Base-by-base conservation (phyloP, 2,329 filamentous ascomycete species). In the Aspergillus awamori region DNA sequence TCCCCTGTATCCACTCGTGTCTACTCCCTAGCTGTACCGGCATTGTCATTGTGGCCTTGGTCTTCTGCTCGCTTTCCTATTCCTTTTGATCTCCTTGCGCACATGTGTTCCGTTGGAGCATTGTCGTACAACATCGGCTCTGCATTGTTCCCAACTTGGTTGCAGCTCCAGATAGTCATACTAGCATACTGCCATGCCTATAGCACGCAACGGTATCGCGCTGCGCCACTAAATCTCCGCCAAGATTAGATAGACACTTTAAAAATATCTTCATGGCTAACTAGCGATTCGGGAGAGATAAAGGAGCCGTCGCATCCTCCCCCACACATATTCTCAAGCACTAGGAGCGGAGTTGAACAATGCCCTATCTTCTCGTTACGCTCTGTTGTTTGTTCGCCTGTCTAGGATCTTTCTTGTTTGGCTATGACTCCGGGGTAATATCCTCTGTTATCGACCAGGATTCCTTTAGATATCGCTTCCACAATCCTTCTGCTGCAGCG, bases 331-430 rank as follows among this genome's bases (percentile, higher is more conserved):
- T 8, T 20, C 24, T 39, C 28, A 26, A 56, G 17, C 24, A 45
- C 15, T 41, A 26, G 8, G 6, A 8, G 7, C n/a, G 15, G 26
- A 30, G 26, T 33, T 51, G 47, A 30, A 51, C 26, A 5, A 75
- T 74, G 73, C 58, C 69, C 43, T 72, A 66, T 53, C 47, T 67
- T 15, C 67, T 76, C 24, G 74, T 74, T 49, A 70, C 70, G 15
- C 64, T 74, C 33, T 77, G 70, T 61, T 76, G 80, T 60, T 70
- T 74, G 47, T 81, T 82, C 63, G 79, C 79, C 15, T 77, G 78
- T 5, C 72, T 82, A 45, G 81, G 80, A 22, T 81, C 81, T 39
- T 78, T 82, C 58, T 72, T 82, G 13, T 81, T 82, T 64, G 81
- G 81, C 53, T 83, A 82, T 68, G 81, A 83, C 64, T 71, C 73